Conservation (phyloP, 129 eudicot species). For the Erigeron canadensis region DNA sequence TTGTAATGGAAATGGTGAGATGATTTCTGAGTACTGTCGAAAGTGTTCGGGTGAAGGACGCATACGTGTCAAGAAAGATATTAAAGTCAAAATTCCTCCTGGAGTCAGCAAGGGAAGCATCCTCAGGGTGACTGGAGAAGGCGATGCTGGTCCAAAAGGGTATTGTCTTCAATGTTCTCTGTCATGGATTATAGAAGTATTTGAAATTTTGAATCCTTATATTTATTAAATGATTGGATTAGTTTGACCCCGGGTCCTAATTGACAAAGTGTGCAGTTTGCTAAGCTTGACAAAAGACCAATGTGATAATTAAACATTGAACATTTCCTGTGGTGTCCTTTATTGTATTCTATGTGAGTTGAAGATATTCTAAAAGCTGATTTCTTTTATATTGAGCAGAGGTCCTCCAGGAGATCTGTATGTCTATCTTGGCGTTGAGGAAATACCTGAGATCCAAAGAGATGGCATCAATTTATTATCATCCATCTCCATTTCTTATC, state of each 20-base stretch:
- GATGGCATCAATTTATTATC: constrained; percentile 90
- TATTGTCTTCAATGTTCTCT: constrained; percentile 24
- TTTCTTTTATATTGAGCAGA: constrained; percentile 32
- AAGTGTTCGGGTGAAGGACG: constrained; percentile 96
- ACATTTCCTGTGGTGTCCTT: too few relatives aligned
- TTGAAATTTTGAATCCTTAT: too few relatives aligned
- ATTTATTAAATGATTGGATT: too few relatives aligned
- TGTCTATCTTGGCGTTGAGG: constrained; percentile 88
- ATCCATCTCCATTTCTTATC: constrained; percentile 67
- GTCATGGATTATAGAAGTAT: not conserved
- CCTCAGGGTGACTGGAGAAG: constrained; percentile 93
- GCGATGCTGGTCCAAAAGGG: constrained; percentile 99
- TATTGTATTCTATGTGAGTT: too few relatives aligned
- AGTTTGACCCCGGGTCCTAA: too few relatives aligned
- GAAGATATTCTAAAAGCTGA: too few relatives aligned
- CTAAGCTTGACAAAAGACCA: too few relatives aligned
- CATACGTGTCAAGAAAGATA: constrained; percentile 76
- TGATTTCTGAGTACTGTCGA: constrained; percentile 84
- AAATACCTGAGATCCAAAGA: constrained; percentile 92
- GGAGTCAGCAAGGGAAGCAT: constrained; percentile 95
- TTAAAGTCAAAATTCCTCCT: constrained; percentile 93
- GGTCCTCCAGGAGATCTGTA: constrained; percentile 96
- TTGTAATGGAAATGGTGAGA: constrained; percentile 96
- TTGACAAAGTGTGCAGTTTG: too few relatives aligned
- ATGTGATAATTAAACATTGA: too few relatives aligned